phyloP scores from a whole-genome alignment of 2,329 filamentous ascomycete species.

The Cercospora nicotianae region DNA sequence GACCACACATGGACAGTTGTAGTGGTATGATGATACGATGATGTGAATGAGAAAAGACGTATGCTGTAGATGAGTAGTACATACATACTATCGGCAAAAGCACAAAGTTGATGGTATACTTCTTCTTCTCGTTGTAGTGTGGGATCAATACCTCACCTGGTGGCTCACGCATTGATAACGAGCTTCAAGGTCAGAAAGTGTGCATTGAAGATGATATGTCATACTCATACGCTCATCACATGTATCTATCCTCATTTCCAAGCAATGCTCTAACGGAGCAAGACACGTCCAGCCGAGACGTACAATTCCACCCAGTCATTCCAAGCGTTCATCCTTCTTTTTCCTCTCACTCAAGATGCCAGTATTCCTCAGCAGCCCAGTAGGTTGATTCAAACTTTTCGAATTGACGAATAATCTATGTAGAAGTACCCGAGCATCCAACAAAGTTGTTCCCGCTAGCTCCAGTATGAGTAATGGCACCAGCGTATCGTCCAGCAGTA shows the following conservation, averaged over 20 bases:
- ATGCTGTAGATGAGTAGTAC: constrained; percentile 1
- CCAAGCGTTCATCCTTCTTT: not conserved
- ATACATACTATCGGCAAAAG: not conserved
- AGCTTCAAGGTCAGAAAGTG: not conserved
- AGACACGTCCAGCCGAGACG: not conserved
- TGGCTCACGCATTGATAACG: no score
- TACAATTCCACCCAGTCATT: not conserved
- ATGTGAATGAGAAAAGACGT: constrained; percentile 6
- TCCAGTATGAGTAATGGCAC: constrained; percentile 69
- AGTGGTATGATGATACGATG: constrained; percentile 24
- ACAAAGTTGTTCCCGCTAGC: constrained; percentile 69
- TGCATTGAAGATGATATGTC: no score
- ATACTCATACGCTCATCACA: not conserved
- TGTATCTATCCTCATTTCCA: not conserved
- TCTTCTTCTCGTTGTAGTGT: not conserved
- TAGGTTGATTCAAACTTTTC: not conserved
- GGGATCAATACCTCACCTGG: not conserved
- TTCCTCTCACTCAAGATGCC: not conserved
- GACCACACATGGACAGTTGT: constrained; percentile 24
- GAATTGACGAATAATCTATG: constrained; percentile 19
- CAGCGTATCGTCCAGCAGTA: constrained; percentile 56
- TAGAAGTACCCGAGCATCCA: constrained; percentile 52
- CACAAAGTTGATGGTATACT: not conserved
- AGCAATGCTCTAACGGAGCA: not conserved
- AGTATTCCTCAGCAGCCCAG: not conserved